phyloP scores from a whole-genome alignment of 73 alveolate species.

The Paramecium sexaurelia region DNA sequence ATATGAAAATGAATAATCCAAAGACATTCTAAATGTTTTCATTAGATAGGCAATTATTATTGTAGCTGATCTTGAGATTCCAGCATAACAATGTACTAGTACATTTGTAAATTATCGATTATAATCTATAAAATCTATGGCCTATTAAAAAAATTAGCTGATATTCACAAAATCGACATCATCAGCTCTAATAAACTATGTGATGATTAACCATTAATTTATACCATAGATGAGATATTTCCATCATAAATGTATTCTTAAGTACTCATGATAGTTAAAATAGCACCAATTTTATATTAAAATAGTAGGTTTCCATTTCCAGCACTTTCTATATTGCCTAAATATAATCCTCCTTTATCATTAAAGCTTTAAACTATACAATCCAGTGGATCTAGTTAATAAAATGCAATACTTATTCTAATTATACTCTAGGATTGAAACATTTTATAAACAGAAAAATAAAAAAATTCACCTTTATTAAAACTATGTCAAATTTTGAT shows the following conservation, averaged over 20 bases:
- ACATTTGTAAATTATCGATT: constrained; percentile 57
- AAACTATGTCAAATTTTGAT: neutral
- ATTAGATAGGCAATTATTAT: constrained; percentile 77
- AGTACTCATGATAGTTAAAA: constrained; percentile 48
- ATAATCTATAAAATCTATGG: constrained; percentile 40
- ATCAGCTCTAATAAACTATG: constrained; percentile 49
- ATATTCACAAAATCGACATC: constrained; percentile 64
- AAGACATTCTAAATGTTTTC: constrained; percentile 65
- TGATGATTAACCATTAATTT: neutral
- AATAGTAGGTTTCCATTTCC: constrained; percentile 42
- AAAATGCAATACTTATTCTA: neutral
- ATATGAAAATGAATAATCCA: constrained; percentile 69
- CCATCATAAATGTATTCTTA: neutral
- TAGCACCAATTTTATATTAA: constrained; percentile 45
- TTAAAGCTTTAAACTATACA: constrained; percentile 46
- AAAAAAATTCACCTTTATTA: neutral
- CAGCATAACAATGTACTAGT: constrained; percentile 82
- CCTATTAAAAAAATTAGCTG: constrained; percentile 42
- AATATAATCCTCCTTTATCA: constrained; percentile 55
- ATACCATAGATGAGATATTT: constrained; percentile 53
- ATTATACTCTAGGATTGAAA: neutral
- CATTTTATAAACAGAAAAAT: constrained; percentile 7
- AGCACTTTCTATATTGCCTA: constrained; percentile 67
- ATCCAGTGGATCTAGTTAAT: constrained; percentile 53
- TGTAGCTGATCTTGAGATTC: constrained; percentile 77